A percentile compares a stretch with the other conserved stretches of the same genome.
phyloP scores from a whole-genome alignment of 768 basidiomycete species.

The Amanita inopinata region DNA sequence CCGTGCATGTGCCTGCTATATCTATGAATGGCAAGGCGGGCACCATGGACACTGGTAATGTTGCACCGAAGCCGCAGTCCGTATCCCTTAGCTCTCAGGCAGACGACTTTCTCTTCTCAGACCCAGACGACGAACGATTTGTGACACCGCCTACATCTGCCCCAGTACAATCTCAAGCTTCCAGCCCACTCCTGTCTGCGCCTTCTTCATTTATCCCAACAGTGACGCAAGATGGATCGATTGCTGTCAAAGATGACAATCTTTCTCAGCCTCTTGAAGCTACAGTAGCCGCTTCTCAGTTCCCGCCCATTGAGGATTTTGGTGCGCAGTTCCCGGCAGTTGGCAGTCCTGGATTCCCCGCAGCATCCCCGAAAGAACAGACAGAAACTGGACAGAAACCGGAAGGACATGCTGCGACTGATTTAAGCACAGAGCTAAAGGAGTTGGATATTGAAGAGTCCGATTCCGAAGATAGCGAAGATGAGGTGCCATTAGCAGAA shows the following conservation, averaged over 20 bases:
- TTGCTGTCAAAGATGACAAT: neutral
- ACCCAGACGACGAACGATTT: conserved; percentile 45
- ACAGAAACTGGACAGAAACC: neutral
- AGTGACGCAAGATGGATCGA: neutral
- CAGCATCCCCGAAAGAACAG: neutral
- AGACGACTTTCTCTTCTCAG: conserved; percentile 15
- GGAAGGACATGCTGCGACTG: conserved; percentile 29
- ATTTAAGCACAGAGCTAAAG: conserved; percentile 38
- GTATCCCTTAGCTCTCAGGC: conserved; percentile 7
- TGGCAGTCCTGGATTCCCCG: neutral
- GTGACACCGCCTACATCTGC: conserved; percentile 38
- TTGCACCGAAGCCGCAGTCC: conserved; percentile 13
- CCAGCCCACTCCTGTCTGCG: neutral
- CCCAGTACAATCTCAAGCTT: neutral
- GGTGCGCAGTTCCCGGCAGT: conserved; percentile 4
- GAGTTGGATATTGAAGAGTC: conserved; percentile 50
- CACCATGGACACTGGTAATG: neutral
- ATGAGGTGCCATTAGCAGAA: conserved; percentile 29
- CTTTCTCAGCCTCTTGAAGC: neutral
- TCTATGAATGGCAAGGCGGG: neutral
- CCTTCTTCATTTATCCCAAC: neutral
- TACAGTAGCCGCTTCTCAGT: neutral
- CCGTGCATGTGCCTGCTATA: conserved; percentile 12
- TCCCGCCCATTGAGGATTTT: conserved; percentile 26
- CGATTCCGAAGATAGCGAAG: conserved; percentile 44